Evolutionary conservation across 768 basidiomycete genomes (phyloP).

Genomic region (Collybiopsis confluens): DNA sequence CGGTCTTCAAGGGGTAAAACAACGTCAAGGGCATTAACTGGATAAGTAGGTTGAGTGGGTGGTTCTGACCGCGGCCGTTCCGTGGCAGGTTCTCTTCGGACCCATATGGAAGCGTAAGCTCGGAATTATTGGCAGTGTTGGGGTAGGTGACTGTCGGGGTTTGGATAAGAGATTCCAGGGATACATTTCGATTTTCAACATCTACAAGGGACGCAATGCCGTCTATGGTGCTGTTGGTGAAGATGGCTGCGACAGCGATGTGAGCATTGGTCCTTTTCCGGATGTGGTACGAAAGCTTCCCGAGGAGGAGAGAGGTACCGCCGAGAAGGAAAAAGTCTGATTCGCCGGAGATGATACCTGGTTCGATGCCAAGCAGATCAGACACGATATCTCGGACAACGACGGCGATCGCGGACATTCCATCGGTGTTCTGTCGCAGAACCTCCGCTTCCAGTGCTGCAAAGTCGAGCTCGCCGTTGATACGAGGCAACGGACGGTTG

Average conservation of each 20-base stretch:
- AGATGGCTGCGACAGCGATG: conserved; percentile 33
- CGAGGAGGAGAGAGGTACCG: conserved; percentile 42
- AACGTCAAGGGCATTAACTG: conserved; percentile 38
- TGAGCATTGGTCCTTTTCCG: conserved; percentile 34
- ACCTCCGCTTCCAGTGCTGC: conserved; percentile 24
- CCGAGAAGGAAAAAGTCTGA: conserved; percentile 42
- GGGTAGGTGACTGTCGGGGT: background rate
- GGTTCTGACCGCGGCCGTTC: conserved; percentile 25
- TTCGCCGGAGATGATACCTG: conserved; percentile 23
- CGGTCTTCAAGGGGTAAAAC: conserved; percentile 42
- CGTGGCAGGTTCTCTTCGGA: conserved; percentile 19
- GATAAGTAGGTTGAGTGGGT: conserved; percentile 34
- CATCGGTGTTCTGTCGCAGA: conserved; percentile 15
- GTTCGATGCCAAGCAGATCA: conserved; percentile 26
- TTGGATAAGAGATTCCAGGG: conserved; percentile 9
- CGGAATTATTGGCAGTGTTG: conserved; percentile 6
- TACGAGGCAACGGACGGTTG: conserved; percentile 16
- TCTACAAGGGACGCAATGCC: conserved; percentile 37
- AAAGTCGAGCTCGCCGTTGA: conserved; percentile 27
- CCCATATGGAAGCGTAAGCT: conserved; percentile 21
- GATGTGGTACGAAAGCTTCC: conserved; percentile 39
- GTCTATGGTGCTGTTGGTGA: conserved; percentile 36
- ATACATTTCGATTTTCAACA: conserved; percentile 17
- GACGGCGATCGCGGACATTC: conserved; percentile 26
- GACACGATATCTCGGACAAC: conserved; percentile 34